These are phyloP conservation scores for Exophiala oligosperma DNA, from an alignment of 2,329 filamentous ascomycete genomes.

Conservation along the genomic window DNA sequence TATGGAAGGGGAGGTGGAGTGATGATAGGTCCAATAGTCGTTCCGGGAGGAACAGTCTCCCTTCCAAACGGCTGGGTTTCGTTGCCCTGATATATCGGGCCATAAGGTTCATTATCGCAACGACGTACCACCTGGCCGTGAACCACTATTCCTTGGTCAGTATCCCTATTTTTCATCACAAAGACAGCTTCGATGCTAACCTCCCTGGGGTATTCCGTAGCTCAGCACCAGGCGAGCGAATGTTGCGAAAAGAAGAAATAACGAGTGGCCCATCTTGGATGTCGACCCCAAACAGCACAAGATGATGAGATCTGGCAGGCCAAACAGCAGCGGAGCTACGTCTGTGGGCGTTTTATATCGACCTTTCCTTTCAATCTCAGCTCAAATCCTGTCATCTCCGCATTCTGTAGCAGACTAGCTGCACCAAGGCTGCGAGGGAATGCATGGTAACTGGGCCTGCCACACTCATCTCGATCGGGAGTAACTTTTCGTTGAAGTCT, in stretches of 20 bases:
- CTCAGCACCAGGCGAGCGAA: conserved; percentile 19
- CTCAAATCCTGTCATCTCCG: neutral
- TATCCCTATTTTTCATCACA: neutral
- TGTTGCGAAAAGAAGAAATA: neutral
- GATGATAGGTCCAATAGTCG: neutral
- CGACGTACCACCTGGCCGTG: conserved; percentile 15
- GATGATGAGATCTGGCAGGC: neutral
- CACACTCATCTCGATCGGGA: neutral
- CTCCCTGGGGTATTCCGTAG: conserved; percentile 11
- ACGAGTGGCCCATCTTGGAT: neutral
- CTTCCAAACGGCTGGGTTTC: conserved; percentile 2
- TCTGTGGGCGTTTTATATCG: no score
- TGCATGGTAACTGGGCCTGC: neutral
- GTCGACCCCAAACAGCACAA: neutral
- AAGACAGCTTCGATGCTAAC: neutral
- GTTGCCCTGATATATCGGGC: conserved; percentile 10
- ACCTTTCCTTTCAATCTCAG: no score
- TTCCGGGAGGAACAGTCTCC: neutral
- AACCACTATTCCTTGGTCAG: conserved; percentile 7
- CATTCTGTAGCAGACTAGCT: neutral
- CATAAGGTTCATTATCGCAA: conserved; percentile 20
- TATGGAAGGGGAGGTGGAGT: neutral
- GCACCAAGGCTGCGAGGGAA: conserved; percentile 5
- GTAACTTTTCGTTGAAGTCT: conserved; percentile 19
- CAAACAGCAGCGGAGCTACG: neutral